Conservation (phyloP, 768 basidiomycete genomes). For the Leccinum aurantiacum region DNA sequence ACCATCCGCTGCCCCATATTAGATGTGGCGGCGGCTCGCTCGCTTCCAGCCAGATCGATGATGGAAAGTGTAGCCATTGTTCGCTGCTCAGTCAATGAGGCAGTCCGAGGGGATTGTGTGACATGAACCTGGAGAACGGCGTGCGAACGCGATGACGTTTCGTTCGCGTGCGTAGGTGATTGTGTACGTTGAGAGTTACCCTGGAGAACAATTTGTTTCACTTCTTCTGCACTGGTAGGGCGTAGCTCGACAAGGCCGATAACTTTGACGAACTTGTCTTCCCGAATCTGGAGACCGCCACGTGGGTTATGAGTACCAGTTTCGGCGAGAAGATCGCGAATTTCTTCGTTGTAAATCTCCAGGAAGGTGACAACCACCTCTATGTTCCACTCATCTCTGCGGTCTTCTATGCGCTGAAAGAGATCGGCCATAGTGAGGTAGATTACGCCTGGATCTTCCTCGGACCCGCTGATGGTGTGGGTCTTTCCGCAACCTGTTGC, state of each 20-base stretch:
- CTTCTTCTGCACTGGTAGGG: slow-evolving; percentile 85
- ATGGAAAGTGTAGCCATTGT: slow-evolving; percentile 93
- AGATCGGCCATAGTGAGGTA: slow-evolving; percentile 97
- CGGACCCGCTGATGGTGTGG: slow-evolving; percentile 95
- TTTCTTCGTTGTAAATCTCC: slow-evolving; percentile 99
- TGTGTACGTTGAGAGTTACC: slow-evolving; percentile 90
- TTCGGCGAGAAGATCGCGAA: slow-evolving; percentile 90
- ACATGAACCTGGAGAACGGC: slow-evolving; percentile 97
- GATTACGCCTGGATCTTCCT: slow-evolving; percentile 87
- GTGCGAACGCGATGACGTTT: slow-evolving; percentile 95
- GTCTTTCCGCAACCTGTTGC: slow-evolving; percentile 99
- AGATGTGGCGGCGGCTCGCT: slow-evolving; percentile 91
- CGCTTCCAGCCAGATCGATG: slow-evolving; percentile 97
- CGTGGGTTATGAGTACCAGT: slow-evolving; percentile 58
- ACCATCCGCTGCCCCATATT: slow-evolving; percentile 99
- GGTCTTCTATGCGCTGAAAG: slow-evolving; percentile 89
- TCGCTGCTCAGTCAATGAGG: slow-evolving; percentile 75
- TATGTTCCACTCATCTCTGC: slow-evolving; percentile 78
- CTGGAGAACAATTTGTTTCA: slow-evolving; percentile 87
- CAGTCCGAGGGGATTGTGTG: slow-evolving; percentile 81
- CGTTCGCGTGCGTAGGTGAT: slow-evolving; percentile 94
- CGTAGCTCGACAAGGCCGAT: slow-evolving; percentile 79
- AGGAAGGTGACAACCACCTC: slow-evolving; percentile 94
- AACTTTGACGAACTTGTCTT: slow-evolving; percentile 92
- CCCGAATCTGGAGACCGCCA: slow-evolving; percentile 90